phyloP scores from a whole-genome alignment of 2,329 filamentous ascomycete species.

The Xylariaceae sp. region DNA sequence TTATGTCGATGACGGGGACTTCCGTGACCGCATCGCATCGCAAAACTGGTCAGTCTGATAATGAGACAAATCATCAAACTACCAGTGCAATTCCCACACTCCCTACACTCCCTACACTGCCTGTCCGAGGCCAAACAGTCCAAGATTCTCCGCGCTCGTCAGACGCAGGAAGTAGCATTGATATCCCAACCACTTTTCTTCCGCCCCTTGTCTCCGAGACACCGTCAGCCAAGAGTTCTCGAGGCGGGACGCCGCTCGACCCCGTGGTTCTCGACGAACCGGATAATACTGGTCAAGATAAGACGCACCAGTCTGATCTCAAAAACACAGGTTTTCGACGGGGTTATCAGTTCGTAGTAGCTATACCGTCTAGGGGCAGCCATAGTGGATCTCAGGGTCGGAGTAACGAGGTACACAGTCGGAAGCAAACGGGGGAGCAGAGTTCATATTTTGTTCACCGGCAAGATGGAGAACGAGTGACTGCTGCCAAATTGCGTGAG shows the following conservation, averaged over 20 bases:
- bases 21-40: conserved; percentile 2
- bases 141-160: background rate
- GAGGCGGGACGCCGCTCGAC: conserved; percentile 19
- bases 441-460: conserved; percentile 12
- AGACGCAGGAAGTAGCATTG: conserved; percentile 3
- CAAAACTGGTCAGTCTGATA: conserved; percentile 1
- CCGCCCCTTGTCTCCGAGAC: conserved; percentile 12
- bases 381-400: background rate
- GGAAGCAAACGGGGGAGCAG: conserved; percentile 1
- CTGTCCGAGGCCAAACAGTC: background rate
- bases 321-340: background rate
- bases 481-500: conserved; percentile 5
- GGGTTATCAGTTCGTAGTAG: conserved; percentile 1
- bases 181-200: conserved; percentile 15
- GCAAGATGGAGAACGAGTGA: conserved; percentile 9
- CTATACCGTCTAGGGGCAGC: background rate
- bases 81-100: conserved; percentile 17
- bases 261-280: conserved; percentile 24
- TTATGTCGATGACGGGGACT: background rate
- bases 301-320: background rate
- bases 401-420: background rate
- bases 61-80: conserved; percentile 6
- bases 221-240: conserved; percentile 14
- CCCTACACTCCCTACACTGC: background rate
- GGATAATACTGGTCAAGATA: background rate